Evolutionary conservation across 2,329 filamentous ascomycete species (phyloP).

Genomic region (Grosmannia penicillata): DNA sequence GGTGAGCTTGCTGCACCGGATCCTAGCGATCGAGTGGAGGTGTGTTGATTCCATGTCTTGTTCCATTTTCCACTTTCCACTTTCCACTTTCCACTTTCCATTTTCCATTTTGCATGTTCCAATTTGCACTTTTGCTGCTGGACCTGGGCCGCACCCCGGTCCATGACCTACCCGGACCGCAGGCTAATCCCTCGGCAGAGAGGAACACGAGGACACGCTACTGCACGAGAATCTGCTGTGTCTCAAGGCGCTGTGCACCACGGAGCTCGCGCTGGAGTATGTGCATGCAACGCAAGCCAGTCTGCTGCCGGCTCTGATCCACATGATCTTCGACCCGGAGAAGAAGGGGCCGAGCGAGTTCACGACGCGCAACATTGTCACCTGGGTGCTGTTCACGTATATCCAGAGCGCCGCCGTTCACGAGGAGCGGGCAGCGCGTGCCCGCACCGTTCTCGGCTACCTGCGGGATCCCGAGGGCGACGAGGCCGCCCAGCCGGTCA

Average conservation of each 20-base stretch:
- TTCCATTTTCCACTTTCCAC: neutral
- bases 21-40: constrained; percentile 94
- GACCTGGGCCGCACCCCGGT: no score
- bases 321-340: constrained; percentile 92
- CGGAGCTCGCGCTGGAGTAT: constrained; percentile 69
- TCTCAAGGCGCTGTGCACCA: constrained; percentile 87
- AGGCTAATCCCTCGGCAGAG: constrained; percentile 42
- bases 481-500: constrained; percentile 61
- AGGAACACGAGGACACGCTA: constrained; percentile 89
- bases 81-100: neutral
- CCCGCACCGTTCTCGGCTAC: constrained; percentile 61
- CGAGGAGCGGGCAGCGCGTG: constrained; percentile 50
- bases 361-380: constrained; percentile 79
- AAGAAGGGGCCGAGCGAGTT: constrained; percentile 97
- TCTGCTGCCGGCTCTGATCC: constrained; percentile 72
- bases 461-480: constrained; percentile 65
- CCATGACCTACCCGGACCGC: no score
- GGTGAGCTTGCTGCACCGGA: constrained; percentile 72
- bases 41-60: constrained; percentile 23
- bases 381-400: constrained; percentile 78
- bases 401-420: constrained; percentile 54
- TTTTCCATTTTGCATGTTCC: neutral
- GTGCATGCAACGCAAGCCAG: constrained; percentile 65
- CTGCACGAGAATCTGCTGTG: constrained; percentile 87
- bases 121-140: neutral